Percentiles rank a stretch among this genome's conserved stretches.
phyloP scores from a whole-genome alignment of 2,329 filamentous ascomycete genomes.

The Aspergillus sp. region DNA sequence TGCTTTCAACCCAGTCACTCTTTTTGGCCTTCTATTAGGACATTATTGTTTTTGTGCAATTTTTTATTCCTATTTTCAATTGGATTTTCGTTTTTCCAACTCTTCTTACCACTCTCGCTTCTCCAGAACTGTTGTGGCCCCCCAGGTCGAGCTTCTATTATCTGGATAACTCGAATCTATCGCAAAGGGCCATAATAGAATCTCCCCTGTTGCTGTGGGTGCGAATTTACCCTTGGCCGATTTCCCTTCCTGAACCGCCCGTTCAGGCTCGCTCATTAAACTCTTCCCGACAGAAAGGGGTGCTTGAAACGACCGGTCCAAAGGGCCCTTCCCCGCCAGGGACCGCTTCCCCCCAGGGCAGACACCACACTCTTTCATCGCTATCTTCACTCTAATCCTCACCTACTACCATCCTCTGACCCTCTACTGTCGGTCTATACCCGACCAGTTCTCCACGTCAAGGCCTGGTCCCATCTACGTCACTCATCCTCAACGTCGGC shows the following conservation, averaged over 20 bases:
- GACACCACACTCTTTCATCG: conserved; percentile 12
- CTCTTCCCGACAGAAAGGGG: conserved; percentile 21
- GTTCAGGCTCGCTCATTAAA: conserved; percentile 17
- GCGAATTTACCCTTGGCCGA: conserved; percentile 5
- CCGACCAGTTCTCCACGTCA: neutral
- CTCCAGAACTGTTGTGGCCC: conserved; percentile 7
- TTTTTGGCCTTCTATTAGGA: conserved; percentile 13
- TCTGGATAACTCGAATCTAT: neutral
- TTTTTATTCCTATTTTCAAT: no score
- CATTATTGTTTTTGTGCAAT: conserved; percentile 1
- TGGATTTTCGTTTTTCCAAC: neutral
- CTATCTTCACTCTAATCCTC: conserved; percentile 6
- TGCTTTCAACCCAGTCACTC: conserved; percentile 16
- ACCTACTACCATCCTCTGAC: conserved; percentile 5
- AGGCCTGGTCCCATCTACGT: neutral
- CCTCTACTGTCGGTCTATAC: neutral
- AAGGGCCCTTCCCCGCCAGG: conserved; percentile 19
- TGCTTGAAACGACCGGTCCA: conserved; percentile 22
- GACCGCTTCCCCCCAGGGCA: conserved; percentile 15
- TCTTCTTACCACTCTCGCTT: conserved; percentile 1
- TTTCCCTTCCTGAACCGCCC: conserved; percentile 8
- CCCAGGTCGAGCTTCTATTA: neutral
- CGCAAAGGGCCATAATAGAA: neutral
- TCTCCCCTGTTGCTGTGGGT: neutral
- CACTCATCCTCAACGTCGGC: neutral